Conservation (phyloP, 2,329 filamentous ascomycete genomes). For the Aureobasidium sp. region DNA sequence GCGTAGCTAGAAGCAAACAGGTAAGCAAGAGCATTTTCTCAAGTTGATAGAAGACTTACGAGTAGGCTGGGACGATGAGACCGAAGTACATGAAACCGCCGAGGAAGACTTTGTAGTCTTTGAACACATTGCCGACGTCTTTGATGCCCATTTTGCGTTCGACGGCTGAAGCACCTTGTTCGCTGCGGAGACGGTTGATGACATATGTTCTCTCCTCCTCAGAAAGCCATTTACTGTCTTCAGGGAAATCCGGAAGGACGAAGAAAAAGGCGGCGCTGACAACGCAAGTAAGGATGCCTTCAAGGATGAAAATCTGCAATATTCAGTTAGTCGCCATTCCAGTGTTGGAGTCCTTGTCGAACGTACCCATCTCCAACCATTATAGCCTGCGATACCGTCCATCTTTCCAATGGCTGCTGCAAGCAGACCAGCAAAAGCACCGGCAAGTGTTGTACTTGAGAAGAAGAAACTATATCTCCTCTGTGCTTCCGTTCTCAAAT, state of each 20-base stretch:
- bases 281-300: conserved; percentile 27
- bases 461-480: conserved; percentile 94
- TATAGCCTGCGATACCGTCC: conserved; percentile 59
- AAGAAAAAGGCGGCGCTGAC: conserved; percentile 35
- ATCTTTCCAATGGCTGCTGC: conserved; percentile 83
- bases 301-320: conserved; percentile 58
- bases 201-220: conserved; percentile 38
- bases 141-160: conserved; percentile 35
- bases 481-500: conserved; percentile 77
- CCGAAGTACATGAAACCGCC: conserved; percentile 47
- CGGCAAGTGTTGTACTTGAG: conserved; percentile 67
- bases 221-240: conserved; percentile 37
- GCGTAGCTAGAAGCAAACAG: conserved; percentile 26
- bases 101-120: conserved; percentile 40
- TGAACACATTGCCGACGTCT: conserved; percentile 39
- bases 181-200: conserved; percentile 37
- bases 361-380: conserved; percentile 60
- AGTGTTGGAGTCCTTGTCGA: background rate
- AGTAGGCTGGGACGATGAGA: conserved; percentile 33
- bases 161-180: conserved; percentile 39
- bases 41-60: background rate
- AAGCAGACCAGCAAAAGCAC: conserved; percentile 78
- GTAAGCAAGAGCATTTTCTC: background rate
- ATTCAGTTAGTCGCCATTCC: background rate
- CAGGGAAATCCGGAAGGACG: conserved; percentile 52